Evolutionary conservation across 2,329 filamentous ascomycete species (phyloP).

Genomic region (Phaeosphaeriaceae sp.): DNA sequence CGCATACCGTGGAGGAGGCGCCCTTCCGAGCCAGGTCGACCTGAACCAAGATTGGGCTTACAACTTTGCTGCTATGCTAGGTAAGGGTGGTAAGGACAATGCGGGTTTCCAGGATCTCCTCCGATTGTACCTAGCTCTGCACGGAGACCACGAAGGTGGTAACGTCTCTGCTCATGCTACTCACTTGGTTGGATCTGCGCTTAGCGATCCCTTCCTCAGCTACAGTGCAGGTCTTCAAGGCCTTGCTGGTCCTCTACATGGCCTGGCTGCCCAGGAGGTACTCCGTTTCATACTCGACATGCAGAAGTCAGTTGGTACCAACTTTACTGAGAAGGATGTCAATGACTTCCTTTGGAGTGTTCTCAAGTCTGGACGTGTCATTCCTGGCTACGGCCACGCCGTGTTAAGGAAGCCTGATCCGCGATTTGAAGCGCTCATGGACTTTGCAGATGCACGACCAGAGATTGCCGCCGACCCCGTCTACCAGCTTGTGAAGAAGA

Average conservation of each 20-base stretch:
- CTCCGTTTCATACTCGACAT: conserved; percentile 96
- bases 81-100: conserved; percentile 85
- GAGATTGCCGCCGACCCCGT: conserved; percentile 87
- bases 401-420: conserved; percentile 97
- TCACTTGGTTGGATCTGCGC: conserved; percentile 90
- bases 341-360: conserved; percentile 91
- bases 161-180: conserved; percentile 97
- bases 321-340: conserved; percentile 81
- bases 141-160: conserved; percentile 97
- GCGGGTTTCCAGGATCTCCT: conserved; percentile 96
- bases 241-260: conserved; percentile 90
- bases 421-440: conserved; percentile 94
- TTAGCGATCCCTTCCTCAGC: conserved; percentile 93
- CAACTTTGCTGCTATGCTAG: conserved; percentile 97
- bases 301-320: conserved; percentile 82
- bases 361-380: conserved; percentile 90
- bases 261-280: conserved; percentile 94
- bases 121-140: conserved; percentile 90
- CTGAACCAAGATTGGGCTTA: conserved; percentile 93
- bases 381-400: conserved; percentile 94
- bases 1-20: conserved; percentile 74
- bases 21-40: conserved; percentile 79
- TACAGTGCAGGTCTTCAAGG: conserved; percentile 96
- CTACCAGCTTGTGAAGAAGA: conserved; percentile 92
- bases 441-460: conserved; percentile 84